A percentile compares a stretch with the other conserved stretches of the same genome.
These are phyloP conservation scores for Saccharomyces mikatae DNA, from an alignment of 805 yeast genomes.

Conservation along the genomic window DNA sequence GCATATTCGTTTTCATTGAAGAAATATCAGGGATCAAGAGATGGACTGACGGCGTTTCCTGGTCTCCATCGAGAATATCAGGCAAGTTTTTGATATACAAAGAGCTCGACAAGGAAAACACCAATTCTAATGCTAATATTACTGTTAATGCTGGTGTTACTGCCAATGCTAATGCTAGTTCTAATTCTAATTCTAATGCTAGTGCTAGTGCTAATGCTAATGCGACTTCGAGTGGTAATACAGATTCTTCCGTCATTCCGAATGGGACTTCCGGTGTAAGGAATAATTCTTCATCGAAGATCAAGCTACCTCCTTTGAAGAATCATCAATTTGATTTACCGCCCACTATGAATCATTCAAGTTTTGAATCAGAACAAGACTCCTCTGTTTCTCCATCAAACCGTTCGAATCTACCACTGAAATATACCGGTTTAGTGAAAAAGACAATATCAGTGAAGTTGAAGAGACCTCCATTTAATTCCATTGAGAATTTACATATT, in stretches of 20 bases:
- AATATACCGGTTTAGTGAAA: constrained; percentile 58
- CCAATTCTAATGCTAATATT: neutral
- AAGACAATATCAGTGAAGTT: constrained; percentile 70
- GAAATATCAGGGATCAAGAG: constrained; percentile 73
- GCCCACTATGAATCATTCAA: neutral
- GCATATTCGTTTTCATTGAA: constrained; percentile 77
- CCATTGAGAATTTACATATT: constrained; percentile 39
- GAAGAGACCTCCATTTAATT: constrained; percentile 33
- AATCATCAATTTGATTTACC: neutral
- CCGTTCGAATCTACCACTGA: constrained; percentile 1
- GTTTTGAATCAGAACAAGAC: neutral
- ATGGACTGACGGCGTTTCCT: constrained; percentile 90
- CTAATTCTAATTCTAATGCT: neutral
- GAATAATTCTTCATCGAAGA: constrained; percentile 1
- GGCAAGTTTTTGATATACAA: constrained; percentile 81
- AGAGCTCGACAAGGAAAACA: constrained; percentile 33
- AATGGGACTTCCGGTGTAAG: neutral
- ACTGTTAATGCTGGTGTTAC: neutral
- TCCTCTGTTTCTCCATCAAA: neutral
- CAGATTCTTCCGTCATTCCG: neutral
- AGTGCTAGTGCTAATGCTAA: neutral
- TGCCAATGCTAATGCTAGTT: neutral
- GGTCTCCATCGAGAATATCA: constrained; percentile 85
- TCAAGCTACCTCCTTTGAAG: neutral
- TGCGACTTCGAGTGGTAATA: neutral